Percentiles rank a stretch among this genome's conserved stretches.
These are phyloP conservation scores for Thalassiosira mediterranea DNA, from an alignment of 352 stramenopile species.

Conservation along the genomic window DNA sequence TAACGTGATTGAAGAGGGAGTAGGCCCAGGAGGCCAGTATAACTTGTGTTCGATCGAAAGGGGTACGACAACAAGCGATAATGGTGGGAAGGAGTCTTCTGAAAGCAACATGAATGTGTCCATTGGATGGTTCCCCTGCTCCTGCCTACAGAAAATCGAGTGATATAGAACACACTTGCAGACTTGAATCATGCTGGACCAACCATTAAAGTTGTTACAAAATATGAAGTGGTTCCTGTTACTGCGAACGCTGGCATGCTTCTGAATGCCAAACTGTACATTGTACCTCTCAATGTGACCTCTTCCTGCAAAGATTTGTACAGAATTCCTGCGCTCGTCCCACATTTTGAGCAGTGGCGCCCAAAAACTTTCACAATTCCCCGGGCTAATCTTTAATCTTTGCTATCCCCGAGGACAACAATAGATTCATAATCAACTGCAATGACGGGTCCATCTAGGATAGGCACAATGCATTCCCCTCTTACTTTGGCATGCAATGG, in stretches of 20 bases:
- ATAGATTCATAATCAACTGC: slow-evolving; percentile 53
- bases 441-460: slow-evolving; percentile 23
- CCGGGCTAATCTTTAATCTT: no score
- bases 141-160: slow-evolving; percentile 45
- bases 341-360: no score
- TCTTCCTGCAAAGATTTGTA: no score
- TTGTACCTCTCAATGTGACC: no score
- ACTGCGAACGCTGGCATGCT: no score
- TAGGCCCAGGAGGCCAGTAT: slow-evolving; percentile 73
- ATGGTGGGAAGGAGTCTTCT: not conserved
- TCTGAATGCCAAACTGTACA: no score
- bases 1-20: slow-evolving; percentile 68
- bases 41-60: slow-evolving; percentile 70
- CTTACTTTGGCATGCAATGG: slow-evolving; percentile 39
- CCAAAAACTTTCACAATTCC: no score
- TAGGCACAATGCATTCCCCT: slow-evolving; percentile 29
- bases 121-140: slow-evolving; percentile 52
- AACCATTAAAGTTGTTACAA: no score
- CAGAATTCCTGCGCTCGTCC: no score
- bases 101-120: slow-evolving; percentile 22
- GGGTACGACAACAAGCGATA: not conserved
- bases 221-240: no score
- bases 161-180: slow-evolving; percentile 3
- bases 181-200: no score
- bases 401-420: slow-evolving; percentile 24